Evolutionary conservation across 2,329 filamentous ascomycete genomes (phyloP).

Genomic region (Thermomyces lanuginosus): DNA sequence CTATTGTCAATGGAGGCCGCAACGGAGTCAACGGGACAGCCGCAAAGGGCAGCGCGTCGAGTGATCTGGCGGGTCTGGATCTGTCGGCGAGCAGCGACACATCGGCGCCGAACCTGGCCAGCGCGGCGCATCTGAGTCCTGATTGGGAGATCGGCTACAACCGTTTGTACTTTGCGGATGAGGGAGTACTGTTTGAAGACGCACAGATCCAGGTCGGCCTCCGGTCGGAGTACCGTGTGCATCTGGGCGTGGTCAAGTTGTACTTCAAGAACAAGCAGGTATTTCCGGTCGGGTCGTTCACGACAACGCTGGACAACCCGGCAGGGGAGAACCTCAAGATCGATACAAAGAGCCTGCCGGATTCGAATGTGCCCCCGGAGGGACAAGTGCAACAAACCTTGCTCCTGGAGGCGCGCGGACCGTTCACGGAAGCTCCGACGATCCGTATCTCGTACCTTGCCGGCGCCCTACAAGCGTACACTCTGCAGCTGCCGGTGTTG

Average conservation of each 20-base stretch:
- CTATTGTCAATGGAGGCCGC: slow-evolving; percentile 28
- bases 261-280: slow-evolving; percentile 94
- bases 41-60: slow-evolving; percentile 31
- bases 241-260: slow-evolving; percentile 84
- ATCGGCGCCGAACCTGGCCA: slow-evolving; percentile 66
- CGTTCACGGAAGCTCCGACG: slow-evolving; percentile 73
- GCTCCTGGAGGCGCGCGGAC: slow-evolving; percentile 73
- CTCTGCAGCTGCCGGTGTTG: slow-evolving; percentile 71
- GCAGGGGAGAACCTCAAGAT: slow-evolving; percentile 53
- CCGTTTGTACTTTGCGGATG: slow-evolving; percentile 57
- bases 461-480: slow-evolving; percentile 80
- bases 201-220: slow-evolving; percentile 83
- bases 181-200: slow-evolving; percentile 90
- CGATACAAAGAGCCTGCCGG: slow-evolving; percentile 77
- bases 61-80: slow-evolving; percentile 70
- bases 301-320: slow-evolving; percentile 71
- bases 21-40: slow-evolving; percentile 14
- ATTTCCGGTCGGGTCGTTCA: slow-evolving; percentile 73
- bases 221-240: slow-evolving; percentile 85
- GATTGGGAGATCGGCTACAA: slow-evolving; percentile 90
- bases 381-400: slow-evolving; percentile 82
- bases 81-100: slow-evolving; percentile 46
- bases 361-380: slow-evolving; percentile 57
- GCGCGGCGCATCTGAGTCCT: slow-evolving; percentile 78
- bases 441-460: slow-evolving; percentile 90